A percentile compares a stretch with the other conserved stretches of the same genome.
These are phyloP conservation scores for Austroboletus olivaceoglutinosus DNA, from an alignment of 1,284 basidiomycete species.

Conservation along the genomic window DNA sequence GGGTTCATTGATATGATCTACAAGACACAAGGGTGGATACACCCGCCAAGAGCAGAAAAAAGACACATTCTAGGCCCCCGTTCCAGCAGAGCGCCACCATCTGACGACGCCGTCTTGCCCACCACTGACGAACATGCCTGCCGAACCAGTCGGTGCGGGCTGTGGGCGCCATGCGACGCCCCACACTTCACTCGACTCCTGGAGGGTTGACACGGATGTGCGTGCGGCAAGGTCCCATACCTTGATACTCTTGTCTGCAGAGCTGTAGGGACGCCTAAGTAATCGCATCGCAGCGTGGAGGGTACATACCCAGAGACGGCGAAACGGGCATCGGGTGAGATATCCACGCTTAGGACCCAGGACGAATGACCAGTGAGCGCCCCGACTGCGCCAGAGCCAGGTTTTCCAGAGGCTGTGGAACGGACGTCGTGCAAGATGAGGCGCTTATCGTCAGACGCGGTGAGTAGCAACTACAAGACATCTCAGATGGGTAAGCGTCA, in stretches of 20 bases:
- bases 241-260: constrained; percentile 82
- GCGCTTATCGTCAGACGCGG: constrained; percentile 85
- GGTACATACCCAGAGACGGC: constrained; percentile 71
- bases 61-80: constrained; percentile 18
- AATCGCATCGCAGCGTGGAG: not conserved
- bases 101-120: constrained; percentile 77
- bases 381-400: constrained; percentile 74
- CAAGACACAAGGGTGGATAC: no score
- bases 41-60: not conserved
- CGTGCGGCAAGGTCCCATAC: constrained; percentile 85
- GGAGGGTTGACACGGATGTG: constrained; percentile 72
- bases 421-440: constrained; percentile 85
- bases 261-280: constrained; percentile 41
- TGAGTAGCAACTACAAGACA: constrained; percentile 65
- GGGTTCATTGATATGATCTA: no score
- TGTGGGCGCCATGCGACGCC: constrained; percentile 78
- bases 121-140: constrained; percentile 73
- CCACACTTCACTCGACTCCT: constrained; percentile 84
- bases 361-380: constrained; percentile 81
- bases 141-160: constrained; percentile 49
- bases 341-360: constrained; percentile 79
- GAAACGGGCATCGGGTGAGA: constrained; percentile 75
- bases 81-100: constrained; percentile 74
- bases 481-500: not conserved
- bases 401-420: constrained; percentile 49